These are phyloP conservation scores for Conticribra weissflogii DNA, from an alignment of 108 stramenopile species.

Conservation along the genomic window DNA sequence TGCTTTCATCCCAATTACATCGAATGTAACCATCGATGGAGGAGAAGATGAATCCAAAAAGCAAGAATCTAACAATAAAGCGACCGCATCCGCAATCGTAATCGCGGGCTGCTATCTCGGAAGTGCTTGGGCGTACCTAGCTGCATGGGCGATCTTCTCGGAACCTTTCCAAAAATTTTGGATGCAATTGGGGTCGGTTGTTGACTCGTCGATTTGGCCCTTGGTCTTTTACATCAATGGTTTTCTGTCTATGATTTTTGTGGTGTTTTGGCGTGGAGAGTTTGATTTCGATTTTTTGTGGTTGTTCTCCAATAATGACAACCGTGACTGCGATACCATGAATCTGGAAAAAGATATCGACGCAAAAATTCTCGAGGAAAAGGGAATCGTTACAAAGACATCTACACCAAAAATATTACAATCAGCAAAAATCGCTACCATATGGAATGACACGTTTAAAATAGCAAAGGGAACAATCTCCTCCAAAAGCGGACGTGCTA, in stretches of 20 bases:
- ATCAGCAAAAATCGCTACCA: background rate
- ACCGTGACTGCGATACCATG: background rate
- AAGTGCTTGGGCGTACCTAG: slow-evolving; percentile 45
- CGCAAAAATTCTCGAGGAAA: too few relatives aligned
- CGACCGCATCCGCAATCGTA: slow-evolving; percentile 40
- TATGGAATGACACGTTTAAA: slow-evolving; percentile 25
- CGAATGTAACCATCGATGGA: background rate
- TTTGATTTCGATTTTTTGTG: slow-evolving; percentile 24
- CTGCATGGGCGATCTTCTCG: slow-evolving; percentile 34
- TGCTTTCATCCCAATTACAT: too few relatives aligned
- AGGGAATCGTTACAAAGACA: too few relatives aligned
- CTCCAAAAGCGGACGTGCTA: slow-evolving; percentile 43
- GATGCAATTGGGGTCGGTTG: slow-evolving; percentile 1
- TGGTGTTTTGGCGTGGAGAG: slow-evolving; percentile 21
- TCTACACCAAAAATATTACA: too few relatives aligned
- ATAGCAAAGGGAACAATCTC: slow-evolving; percentile 29
- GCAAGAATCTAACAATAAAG: slow-evolving; percentile 8
- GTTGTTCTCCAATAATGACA: background rate
- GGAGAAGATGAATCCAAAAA: background rate
- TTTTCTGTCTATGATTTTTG: slow-evolving; percentile 17
- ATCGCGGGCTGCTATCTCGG: slow-evolving; percentile 48
- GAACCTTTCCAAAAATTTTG: slow-evolving; percentile 11
- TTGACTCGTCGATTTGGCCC: slow-evolving; percentile 21
- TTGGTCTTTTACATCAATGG: slow-evolving; percentile 43
- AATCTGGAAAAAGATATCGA: too few relatives aligned